phyloP scores from a whole-genome alignment of 2,329 filamentous ascomycete genomes.

The Tolypocladium pustulatum region DNA sequence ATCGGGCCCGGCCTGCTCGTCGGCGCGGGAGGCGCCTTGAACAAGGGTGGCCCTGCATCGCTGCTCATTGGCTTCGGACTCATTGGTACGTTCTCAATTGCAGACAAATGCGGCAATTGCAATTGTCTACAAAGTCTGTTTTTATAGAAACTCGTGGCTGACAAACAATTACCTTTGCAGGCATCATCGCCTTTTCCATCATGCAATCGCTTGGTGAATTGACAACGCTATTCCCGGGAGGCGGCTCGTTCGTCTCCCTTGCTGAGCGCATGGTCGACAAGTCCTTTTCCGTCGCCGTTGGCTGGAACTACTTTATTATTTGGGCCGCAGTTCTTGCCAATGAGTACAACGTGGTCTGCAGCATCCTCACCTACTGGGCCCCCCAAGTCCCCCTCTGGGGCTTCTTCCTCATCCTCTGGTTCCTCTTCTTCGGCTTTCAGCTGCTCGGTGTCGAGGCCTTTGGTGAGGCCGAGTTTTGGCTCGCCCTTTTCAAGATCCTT shows the following conservation, averaged over 20 bases:
- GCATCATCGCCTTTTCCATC: constrained; percentile 52
- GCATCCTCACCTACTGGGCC: constrained; percentile 56
- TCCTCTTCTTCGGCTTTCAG: constrained; percentile 58
- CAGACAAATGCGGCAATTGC: not conserved
- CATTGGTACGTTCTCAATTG: constrained; percentile 33
- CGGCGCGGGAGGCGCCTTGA: constrained; percentile 58
- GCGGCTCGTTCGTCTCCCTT: constrained; percentile 61
- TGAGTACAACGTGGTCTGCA: constrained; percentile 60
- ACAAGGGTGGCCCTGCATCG: constrained; percentile 59
- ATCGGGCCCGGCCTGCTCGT: constrained; percentile 63
- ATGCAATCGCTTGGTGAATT: constrained; percentile 69
- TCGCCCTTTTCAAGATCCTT: constrained; percentile 60
- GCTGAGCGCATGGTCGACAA: constrained; percentile 62
- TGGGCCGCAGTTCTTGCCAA: constrained; percentile 57
- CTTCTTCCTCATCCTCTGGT: constrained; percentile 66
- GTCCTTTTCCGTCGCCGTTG: constrained; percentile 57
- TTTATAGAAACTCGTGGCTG: constrained; percentile 1
- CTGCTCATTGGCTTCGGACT: constrained; percentile 64
- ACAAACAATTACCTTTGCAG: constrained; percentile 11
- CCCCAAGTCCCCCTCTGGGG: constrained; percentile 52
- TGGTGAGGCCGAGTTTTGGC: constrained; percentile 73
- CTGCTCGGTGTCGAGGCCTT: constrained; percentile 64
- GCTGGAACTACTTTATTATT: constrained; percentile 64
- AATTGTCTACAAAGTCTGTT: no score
- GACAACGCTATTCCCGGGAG: constrained; percentile 61